Base-by-base conservation (phyloP, 2,329 filamentous ascomycete genomes). In the Monosporascus sp. region DNA sequence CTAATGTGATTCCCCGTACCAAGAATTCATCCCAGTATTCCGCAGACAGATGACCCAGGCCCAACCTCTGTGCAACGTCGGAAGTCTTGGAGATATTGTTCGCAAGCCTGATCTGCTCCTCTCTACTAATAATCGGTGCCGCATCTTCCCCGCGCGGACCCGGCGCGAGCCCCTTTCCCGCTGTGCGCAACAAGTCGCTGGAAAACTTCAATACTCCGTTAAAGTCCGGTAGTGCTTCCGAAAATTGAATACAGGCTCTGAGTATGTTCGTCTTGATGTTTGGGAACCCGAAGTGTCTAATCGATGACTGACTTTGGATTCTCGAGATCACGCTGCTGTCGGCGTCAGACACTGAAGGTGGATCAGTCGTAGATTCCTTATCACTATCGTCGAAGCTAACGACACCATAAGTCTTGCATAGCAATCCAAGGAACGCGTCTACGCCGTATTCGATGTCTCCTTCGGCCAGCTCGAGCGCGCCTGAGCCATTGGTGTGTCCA, bases 11-110 rank as follows among this genome's bases (percentile, higher is more conserved):
- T 57, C 84, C 84, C 48, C 94, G 85, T 47, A 99, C 80, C 8
- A 99, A 76, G 62, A 97, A 97, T 64, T 96, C 90, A 68, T 99
- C 94, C 94, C 94, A 99, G 66, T 97, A 99, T 60, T 94, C 88
- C 6, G 90, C 91, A 50, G 84, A 79, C 43, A 93, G 71, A 52
- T 87, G 73, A 5, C 80, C 74, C 27, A 91, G 73, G 1, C 91
- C 91, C 25, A 97, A 72, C 54, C 88, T 85, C 55, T 82, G 82
- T 1, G 89, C 87, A n/a, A 94, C 82, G 35, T 79, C 82, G 31
- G 92, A 83, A 0, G 92, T 96, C 57, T 93, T 88, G 37, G 86
- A 83, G 54, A 99, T 92, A 60, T 93, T 96, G 45, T 88, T 89
- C 47, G 86, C 79, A n/a, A 97, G 75, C 25, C 88, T 84, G 22